Base-by-base conservation (phyloP, 2,329 filamentous ascomycete species). In the Fusarium haematococcum region DNA sequence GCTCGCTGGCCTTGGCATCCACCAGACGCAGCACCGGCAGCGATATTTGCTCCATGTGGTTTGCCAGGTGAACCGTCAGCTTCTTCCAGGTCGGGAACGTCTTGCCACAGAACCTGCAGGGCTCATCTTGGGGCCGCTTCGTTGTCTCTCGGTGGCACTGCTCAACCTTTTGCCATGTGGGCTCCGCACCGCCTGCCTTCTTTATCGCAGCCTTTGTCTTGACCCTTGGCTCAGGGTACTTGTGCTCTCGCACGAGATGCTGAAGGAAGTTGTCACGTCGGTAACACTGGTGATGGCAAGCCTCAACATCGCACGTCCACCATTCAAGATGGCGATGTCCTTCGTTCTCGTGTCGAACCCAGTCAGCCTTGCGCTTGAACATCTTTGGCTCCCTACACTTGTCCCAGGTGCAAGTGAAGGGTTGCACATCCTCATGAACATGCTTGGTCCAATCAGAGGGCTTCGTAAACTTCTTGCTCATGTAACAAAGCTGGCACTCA, bases 401-500 rank as follows among this genome's bases (percentile, higher is more conserved):
- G 3, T 93, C 91, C 85, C 96, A 98, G 0, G 95, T 98, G 83
- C 95, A 98, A 4, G 94, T 97, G 77, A 98, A 98, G 0, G 95
- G 95, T 80, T 97, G 94, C 1, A 98, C 91, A 80, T 98, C 95
- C 83, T 98, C 95, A 77, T 97, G 94, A 1, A 98, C 94, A 79
- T 98, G 95, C 81, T 98, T 98, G 2, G 95, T 97, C 95, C 95
- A 98, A 82, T 98, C 95, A 0, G 95, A 98, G 18, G 95, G 95
- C 82, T 98, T 98, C 77, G 92, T 90, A 77, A 97, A 95, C 78
- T 91, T 94, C 86, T 97, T 97, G 62, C 91, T 89, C 76, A 92
- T 91, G 85, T 94, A 98, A 84, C 95, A 98, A 25, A 98, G 86
- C 41, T 93, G 92, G 76, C 95, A 98, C 84, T 98, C 95, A 70